Evolutionary conservation across 2,329 filamentous ascomycete species (phyloP).

Genomic region (Ophidiomyces ophidiicola): DNA sequence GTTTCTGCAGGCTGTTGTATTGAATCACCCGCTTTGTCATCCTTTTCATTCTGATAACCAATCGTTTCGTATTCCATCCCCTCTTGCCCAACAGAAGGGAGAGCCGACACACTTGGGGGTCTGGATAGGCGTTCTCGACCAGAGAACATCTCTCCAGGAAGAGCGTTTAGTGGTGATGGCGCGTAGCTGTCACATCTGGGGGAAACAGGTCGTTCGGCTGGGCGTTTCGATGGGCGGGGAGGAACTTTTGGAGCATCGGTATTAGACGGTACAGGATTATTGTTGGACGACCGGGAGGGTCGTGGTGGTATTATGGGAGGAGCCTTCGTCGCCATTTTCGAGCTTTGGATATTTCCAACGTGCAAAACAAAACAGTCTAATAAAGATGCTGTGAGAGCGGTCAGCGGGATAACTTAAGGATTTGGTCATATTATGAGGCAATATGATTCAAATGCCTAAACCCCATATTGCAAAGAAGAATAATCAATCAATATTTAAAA

Average conservation of each 20-base stretch:
- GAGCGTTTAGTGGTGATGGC: conserved; percentile 14
- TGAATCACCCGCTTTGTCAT: conserved; percentile 33
- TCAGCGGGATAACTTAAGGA: too few relatives aligned
- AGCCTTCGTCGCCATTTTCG: conserved; percentile 20
- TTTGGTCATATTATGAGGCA: too few relatives aligned
- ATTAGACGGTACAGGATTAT: conserved; percentile 14
- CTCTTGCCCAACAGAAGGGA: conserved; percentile 81
- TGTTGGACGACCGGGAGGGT: conserved; percentile 35
- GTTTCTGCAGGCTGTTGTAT: conserved; percentile 54
- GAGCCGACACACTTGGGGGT: conserved; percentile 57
- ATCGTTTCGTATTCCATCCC: conserved; percentile 73
- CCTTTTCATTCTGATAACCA: conserved; percentile 33
- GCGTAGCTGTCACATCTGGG: conserved; percentile 12
- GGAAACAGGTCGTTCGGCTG: conserved; percentile 9
- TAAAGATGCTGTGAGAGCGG: too few relatives aligned
- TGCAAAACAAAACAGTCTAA: neutral
- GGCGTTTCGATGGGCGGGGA: conserved; percentile 12
- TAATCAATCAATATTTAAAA: too few relatives aligned
- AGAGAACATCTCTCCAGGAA: conserved; percentile 1
- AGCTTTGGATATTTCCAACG: neutral
- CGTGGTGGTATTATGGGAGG: conserved; percentile 17
- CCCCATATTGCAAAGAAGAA: too few relatives aligned
- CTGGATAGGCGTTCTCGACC: conserved; percentile 32
- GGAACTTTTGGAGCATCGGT: conserved; percentile 14
- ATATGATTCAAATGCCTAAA: too few relatives aligned